Evolutionary conservation across 1,139 yeast species (phyloP), one percentile per base, ranked within the genome.

Genomic region (Taiozyma sp.): DNA sequence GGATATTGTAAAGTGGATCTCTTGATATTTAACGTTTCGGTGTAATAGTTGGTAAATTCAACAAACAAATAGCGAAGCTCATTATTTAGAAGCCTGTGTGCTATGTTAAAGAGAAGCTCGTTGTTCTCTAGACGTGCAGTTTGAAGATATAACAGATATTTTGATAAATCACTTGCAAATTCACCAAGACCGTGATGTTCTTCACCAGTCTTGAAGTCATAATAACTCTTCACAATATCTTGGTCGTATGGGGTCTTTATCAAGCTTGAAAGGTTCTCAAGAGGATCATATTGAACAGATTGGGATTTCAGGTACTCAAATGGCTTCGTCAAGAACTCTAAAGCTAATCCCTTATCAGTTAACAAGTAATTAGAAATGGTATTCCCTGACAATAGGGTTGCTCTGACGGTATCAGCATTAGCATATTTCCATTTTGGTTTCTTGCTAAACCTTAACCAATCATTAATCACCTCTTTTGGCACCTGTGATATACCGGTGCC

Each of bases 341-440:
- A 34, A 8, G 48, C 44, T 4, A 28, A 8, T 10, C 24, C 24
- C 32, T 48, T 42, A 43, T 55, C 54, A 12, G 7, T 13, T 19
- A 56, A 45, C 30, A 47, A n/a, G 2, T 44, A 36, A 12, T 23
- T 29, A 2, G 50, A 40, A 14, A 53, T 46, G 10, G 24, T 22
- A 16, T 57, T 54, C n/a, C 43, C 38, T 14, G 48, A 43, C n/a
- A 60, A 14, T n/a, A 58, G 16, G 2, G 46, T 48, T 44, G 56
- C 52, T 42, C 64, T 51, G 12, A 60, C 36, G 24, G 57, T 52
- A 48, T 60, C 64, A 14, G 56, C 47, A 24, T 53, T 57, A 6
- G 24, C 14, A 38, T 38, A 38, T 19, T 23, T 39, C 42, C 38
- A 43, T 34, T 8, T 36, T 24, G 8, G 38, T 22, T 36, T 44